phyloP scores from a whole-genome alignment of 805 yeast species.

The Kazachstania kunashirensis region DNA sequence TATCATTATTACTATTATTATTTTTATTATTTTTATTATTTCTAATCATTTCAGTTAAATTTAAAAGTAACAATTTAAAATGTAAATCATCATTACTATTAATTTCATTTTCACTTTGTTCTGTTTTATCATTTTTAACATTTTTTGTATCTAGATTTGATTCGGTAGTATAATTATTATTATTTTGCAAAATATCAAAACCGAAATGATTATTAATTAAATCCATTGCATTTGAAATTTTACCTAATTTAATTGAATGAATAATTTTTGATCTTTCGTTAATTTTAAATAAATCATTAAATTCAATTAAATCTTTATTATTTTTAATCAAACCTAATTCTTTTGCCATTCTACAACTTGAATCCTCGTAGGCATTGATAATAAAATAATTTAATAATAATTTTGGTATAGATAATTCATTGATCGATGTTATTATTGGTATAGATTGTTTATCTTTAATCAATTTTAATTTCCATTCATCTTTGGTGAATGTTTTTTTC shows the following conservation, averaged over 20 bases:
- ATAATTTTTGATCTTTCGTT: slow-evolving; percentile 19
- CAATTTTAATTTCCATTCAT: slow-evolving; percentile 25
- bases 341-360: slow-evolving; percentile 51
- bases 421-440: background rate
- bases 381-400: slow-evolving; percentile 65
- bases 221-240: slow-evolving; percentile 22
- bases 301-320: slow-evolving; percentile 25
- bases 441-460: background rate
- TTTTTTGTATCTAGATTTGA: no score
- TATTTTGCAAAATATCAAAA: slow-evolving; percentile 16
- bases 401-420: slow-evolving; percentile 12
- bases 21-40: slow-evolving; percentile 21
- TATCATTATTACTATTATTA: slow-evolving; percentile 18
- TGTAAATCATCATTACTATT: slow-evolving; percentile 50
- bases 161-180: background rate
- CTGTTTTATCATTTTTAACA: no score
- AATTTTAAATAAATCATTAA: slow-evolving; percentile 23
- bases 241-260: slow-evolving; percentile 20
- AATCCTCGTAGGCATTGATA: slow-evolving; percentile 65
- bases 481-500: slow-evolving; percentile 17
- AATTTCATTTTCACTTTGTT: no score
- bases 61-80: slow-evolving; percentile 61
- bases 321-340: slow-evolving; percentile 36
- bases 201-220: slow-evolving; percentile 26
- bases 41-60: slow-evolving; percentile 73